These are phyloP conservation scores for Mortierella sp. DNA, from an alignment of 371 early-diverging fungal genomes.

Conservation along the genomic window DNA sequence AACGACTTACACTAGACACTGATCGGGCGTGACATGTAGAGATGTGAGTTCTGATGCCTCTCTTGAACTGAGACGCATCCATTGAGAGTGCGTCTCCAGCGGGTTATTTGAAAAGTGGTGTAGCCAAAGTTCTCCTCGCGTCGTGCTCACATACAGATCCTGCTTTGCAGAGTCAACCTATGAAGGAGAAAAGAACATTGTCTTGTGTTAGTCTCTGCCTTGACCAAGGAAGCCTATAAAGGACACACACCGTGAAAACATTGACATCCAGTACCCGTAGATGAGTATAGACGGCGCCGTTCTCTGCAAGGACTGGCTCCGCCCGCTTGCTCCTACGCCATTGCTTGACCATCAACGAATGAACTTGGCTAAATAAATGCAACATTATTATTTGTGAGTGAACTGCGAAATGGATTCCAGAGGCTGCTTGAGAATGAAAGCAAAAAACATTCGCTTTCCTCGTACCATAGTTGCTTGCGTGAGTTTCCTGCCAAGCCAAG, in stretches of 20 bases:
- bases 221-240: not conserved
- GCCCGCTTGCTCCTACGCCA: constrained; percentile 33
- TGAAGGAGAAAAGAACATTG: not conserved
- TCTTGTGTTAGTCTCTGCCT: not conserved
- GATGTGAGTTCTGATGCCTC: constrained; percentile 38
- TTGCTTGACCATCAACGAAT: constrained; percentile 26
- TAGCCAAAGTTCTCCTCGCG: constrained; percentile 25
- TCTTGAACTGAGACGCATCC: constrained; percentile 7
- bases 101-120: constrained; percentile 9
- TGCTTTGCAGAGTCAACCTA: constrained; percentile 24
- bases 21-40: constrained; percentile 32
- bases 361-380: constrained; percentile 29
- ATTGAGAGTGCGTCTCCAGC: constrained; percentile 11
- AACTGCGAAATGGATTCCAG: no score
- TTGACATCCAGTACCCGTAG: constrained; percentile 17
- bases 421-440: not conserved
- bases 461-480: constrained; percentile 42
- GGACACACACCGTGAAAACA: not conserved
- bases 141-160: constrained; percentile 34
- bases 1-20: constrained; percentile 36
- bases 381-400: not conserved
- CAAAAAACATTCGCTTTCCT: not conserved
- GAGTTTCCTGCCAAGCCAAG: constrained; percentile 40
- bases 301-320: constrained; percentile 6
- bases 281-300: constrained; percentile 18